Conservation (phyloP, 441 rosid species). For the Pelargonium fulgidum region DNA sequence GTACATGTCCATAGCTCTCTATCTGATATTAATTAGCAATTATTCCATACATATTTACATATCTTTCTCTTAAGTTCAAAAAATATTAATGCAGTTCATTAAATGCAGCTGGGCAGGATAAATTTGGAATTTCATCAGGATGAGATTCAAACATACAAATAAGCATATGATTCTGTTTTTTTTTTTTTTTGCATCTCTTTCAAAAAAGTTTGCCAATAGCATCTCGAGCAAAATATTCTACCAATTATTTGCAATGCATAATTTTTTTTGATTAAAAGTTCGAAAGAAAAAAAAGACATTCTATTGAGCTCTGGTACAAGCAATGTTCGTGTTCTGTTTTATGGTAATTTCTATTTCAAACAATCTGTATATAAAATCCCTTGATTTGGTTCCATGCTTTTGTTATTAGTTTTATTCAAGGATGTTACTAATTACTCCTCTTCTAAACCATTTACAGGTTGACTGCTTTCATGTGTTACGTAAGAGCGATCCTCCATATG, state of each 20-base stretch:
- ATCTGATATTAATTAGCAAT: no score
- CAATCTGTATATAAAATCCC: slow-evolving; percentile 3
- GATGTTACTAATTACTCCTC: slow-evolving; percentile 14
- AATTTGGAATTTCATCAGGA: no score
- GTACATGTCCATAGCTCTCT: no score
- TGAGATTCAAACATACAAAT: not conserved
- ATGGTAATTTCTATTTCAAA: not conserved
- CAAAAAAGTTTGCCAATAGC: not conserved
- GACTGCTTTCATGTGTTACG: slow-evolving; percentile 98
- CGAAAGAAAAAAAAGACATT: not conserved
- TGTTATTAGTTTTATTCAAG: slow-evolving; percentile 7
- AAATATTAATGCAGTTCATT: slow-evolving; percentile 2
- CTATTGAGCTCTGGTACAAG: not conserved
- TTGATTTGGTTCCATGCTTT: slow-evolving; percentile 9
- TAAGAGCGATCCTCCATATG: slow-evolving; percentile 93
- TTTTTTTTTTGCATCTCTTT: not conserved
- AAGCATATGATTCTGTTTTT: not conserved
- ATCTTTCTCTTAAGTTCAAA: slow-evolving; percentile 2
- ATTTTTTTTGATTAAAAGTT: not conserved
- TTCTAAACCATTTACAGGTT: slow-evolving; percentile 44
- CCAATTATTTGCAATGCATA: no score
- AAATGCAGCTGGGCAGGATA: not conserved
- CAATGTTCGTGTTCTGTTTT: slow-evolving; percentile 2
- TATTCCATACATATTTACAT: no score
- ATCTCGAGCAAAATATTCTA: no score